phyloP scores from a whole-genome alignment of 768 basidiomycete species.

The Tephrocybe sp. region DNA sequence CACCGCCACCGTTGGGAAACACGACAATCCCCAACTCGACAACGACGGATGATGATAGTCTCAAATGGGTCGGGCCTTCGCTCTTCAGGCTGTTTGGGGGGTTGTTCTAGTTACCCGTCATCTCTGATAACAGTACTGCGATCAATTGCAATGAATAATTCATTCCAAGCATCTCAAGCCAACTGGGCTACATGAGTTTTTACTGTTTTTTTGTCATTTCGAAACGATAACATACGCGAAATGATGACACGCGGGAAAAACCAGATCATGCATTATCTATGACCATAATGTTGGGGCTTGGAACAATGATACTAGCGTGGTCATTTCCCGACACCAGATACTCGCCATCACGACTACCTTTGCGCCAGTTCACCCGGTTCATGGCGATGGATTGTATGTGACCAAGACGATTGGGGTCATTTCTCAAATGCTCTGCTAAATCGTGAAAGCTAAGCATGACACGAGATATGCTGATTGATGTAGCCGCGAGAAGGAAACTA shows the following conservation, averaged over 20 bases:
- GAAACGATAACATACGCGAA: no score
- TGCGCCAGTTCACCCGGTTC: constrained; percentile 14
- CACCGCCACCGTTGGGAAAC: not conserved
- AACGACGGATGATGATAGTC: not conserved
- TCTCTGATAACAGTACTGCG: no score
- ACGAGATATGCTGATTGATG: constrained; percentile 16
- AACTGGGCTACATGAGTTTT: no score
- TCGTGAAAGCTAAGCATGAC: constrained; percentile 18
- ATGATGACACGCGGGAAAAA: no score
- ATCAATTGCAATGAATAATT: no score
- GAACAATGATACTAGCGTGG: not conserved
- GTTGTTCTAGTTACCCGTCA: no score
- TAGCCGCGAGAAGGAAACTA: constrained; percentile 12
- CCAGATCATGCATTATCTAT: no score
- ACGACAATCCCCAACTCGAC: no score
- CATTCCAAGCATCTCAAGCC: no score
- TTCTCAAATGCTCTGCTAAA: constrained; percentile 11
- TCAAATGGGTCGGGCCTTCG: not conserved
- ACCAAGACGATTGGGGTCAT: constrained; percentile 14
- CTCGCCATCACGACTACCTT: constrained; percentile 11
- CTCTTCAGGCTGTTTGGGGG: constrained; percentile 3
- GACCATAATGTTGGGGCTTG: not conserved
- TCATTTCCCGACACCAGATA: constrained; percentile 9
- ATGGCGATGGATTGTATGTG: constrained; percentile 11
- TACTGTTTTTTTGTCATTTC: no score